Conservation (phyloP, 768 basidiomycete species). For the Mycena maculata region DNA sequence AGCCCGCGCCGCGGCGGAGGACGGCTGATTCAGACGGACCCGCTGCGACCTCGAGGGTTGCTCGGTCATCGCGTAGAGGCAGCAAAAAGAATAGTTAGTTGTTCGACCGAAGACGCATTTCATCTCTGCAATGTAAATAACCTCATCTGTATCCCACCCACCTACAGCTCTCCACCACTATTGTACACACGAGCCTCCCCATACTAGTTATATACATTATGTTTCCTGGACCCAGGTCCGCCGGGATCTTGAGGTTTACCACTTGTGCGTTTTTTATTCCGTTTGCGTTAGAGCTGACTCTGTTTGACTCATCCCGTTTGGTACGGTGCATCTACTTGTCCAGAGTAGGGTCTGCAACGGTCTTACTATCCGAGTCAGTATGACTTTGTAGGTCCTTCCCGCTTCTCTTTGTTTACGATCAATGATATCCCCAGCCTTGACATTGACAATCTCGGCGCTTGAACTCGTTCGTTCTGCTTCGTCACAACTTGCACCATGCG, state of each 20-base stretch:
- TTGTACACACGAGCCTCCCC: slow-evolving; percentile 8
- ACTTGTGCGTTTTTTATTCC: slow-evolving; percentile 1
- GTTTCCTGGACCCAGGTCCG: background rate
- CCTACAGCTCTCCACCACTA: background rate
- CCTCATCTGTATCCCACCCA: slow-evolving; percentile 14
- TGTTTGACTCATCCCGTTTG: background rate
- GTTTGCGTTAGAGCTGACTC: background rate
- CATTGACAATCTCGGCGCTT: background rate
- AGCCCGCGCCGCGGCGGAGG: background rate
- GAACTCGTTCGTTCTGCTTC: background rate
- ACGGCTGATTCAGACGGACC: slow-evolving; percentile 11
- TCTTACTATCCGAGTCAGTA: background rate
- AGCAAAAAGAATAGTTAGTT: slow-evolving; percentile 1
- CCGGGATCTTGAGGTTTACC: background rate
- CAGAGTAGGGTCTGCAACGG: background rate
- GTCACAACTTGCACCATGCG: background rate
- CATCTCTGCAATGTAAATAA: slow-evolving; percentile 10
- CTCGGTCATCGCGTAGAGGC: slow-evolving; percentile 2
- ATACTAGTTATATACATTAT: slow-evolving; percentile 9
- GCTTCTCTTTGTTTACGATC: background rate
- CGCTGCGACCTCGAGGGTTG: background rate
- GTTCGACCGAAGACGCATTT: background rate
- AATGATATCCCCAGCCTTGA: background rate
- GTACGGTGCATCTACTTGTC: background rate
- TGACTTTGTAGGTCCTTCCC: slow-evolving; percentile 22